Evolutionary conservation across 2,329 filamentous ascomycete genomes (phyloP), one percentile per base, ranked within the genome.

Genomic region (Cephalotrichum gorgonifer): DNA sequence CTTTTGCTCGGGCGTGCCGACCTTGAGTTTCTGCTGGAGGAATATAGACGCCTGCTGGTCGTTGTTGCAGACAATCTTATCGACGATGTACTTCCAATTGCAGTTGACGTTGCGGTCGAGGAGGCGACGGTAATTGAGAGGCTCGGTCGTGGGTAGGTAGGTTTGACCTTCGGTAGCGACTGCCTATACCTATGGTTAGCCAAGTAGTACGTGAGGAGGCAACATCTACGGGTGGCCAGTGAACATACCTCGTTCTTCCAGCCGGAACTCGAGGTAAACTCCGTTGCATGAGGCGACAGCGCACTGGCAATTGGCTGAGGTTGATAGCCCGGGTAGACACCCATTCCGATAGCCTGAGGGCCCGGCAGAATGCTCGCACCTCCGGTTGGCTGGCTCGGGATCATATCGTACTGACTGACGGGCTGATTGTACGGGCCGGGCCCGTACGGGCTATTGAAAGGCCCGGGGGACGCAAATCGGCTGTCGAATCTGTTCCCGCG

Each of bases 41-140:
- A 98, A 98, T 60, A 98, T 97, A 2, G 93, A 98, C 9, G 94
- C 93, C 67, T 98, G 93, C 67, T 98, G 93, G 62, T 98, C 93
- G 65, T 98, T 97, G 71, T 90, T 96, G 78, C 88, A 94, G 56
- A 98, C 90, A 62, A 98, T 98, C 74, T 97, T 97, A 72, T 98
- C 91, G 49, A 98, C 93, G 58, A 98, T 96, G 64, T 95, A 96
- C 70, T 93, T 95, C 93, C 91, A 98, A 71, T 98, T 94, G 70
- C 91, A 97, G 60, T 87, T 95, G 66, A 95, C 88, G 62, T 91
- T 95, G 61, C 90, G 89, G 62, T 98, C 93, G 43, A 97, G 80
- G 35, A 98, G 78, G 50, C 90, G 89, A 52, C 93, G 89, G 61
- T 97, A 98, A 67, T 98, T 97, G 59, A 97, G 78, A 11, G 91